These are phyloP conservation scores for Xylariaceae sp. DNA, from an alignment of 2,329 filamentous ascomycete species.

Conservation along the genomic window DNA sequence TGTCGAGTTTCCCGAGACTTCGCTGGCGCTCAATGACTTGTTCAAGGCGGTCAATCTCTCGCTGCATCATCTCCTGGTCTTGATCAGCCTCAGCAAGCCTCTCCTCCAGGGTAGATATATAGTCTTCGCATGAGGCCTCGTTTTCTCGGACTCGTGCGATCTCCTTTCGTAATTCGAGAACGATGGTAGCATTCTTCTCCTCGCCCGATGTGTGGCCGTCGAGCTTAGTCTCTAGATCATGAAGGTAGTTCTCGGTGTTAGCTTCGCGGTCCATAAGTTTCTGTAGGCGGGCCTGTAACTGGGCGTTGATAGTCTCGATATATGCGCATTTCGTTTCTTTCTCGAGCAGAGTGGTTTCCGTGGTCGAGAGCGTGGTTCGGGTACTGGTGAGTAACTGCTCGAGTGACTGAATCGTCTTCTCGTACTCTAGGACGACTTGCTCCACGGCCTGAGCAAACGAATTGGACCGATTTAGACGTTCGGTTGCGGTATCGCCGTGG, in stretches of 20 bases:
- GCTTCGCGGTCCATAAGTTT: constrained; percentile 90
- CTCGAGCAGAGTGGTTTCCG: constrained; percentile 85
- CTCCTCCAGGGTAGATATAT: constrained; percentile 95
- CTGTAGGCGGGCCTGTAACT: constrained; percentile 86
- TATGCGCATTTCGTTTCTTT: constrained; percentile 94
- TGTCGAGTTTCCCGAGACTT: constrained; percentile 92
- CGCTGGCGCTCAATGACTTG: constrained; percentile 94
- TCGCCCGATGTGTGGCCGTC: constrained; percentile 90
- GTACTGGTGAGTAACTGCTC: constrained; percentile 92
- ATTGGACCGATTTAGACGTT: constrained; percentile 90
- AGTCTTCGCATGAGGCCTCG: constrained; percentile 88
- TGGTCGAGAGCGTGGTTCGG: constrained; percentile 76
- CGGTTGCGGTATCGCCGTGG: constrained; percentile 76
- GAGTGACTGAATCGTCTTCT: constrained; percentile 94
- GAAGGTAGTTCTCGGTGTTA: constrained; percentile 89
- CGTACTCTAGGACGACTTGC: constrained; percentile 94
- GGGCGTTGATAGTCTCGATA: constrained; percentile 86
- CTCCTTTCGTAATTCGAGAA: constrained; percentile 88
- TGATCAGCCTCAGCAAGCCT: constrained; percentile 94
- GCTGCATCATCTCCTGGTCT: constrained; percentile 94
- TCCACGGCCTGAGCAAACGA: constrained; percentile 96
- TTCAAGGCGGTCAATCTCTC: constrained; percentile 90
- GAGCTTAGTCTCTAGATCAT: constrained; percentile 86
- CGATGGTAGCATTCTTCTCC: constrained; percentile 85
- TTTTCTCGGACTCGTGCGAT: constrained; percentile 86